phyloP scores from a whole-genome alignment of 306 rosid species.

The Nissolia schottii region DNA sequence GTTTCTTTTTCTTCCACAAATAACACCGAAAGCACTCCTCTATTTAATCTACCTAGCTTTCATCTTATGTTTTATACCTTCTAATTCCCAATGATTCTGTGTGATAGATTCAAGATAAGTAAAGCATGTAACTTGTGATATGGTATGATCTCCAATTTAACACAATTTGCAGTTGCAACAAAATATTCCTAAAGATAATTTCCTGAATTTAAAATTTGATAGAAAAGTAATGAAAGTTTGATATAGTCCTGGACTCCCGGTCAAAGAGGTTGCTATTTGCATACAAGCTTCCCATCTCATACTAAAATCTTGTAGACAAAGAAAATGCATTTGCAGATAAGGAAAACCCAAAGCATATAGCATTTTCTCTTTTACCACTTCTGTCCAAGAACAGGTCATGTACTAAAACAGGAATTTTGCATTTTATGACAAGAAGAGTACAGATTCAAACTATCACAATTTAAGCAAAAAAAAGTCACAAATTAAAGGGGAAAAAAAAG shows the following conservation, averaged over 20 bases:
- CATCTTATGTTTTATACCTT: no score
- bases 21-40: no score
- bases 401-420: not conserved
- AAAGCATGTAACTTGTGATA: no score
- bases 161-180: constrained; percentile 12
- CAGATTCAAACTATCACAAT: not conserved
- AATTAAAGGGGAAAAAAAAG: no score
- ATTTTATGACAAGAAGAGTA: not conserved
- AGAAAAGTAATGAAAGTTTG: not conserved
- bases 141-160: no score
- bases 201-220: constrained; percentile 9
- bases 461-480: not conserved
- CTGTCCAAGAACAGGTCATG: not conserved
- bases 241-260: not conserved
- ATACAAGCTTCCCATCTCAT: not conserved
- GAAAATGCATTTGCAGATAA: not conserved
- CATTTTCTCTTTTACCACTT: not conserved
- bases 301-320: not conserved
- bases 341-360: not conserved
- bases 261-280: constrained; percentile 3
- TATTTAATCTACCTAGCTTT: no score
- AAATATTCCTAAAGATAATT: not conserved
- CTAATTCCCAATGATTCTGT: no score
- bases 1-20: no score
- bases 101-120: no score